A percentile compares a stretch with the other conserved stretches of the same genome.
Evolutionary conservation across 2,329 filamentous ascomycete species (phyloP).

Genomic region (Laburnicola sp.): DNA sequence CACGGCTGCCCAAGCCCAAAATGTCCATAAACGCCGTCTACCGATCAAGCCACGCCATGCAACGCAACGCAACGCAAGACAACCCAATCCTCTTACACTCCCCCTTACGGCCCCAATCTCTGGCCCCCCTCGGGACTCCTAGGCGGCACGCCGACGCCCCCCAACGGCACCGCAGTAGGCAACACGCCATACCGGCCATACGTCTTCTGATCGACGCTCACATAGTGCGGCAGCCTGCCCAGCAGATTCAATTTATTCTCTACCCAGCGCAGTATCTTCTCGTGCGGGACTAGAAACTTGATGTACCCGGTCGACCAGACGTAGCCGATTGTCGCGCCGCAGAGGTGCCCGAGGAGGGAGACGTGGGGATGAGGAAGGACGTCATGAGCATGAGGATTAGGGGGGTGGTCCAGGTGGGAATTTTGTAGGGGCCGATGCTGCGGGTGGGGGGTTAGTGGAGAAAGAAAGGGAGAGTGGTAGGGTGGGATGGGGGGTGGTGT

Average conservation of each 20-base stretch:
- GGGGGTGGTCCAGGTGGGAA: constrained; percentile 91
- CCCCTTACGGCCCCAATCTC: constrained; percentile 30
- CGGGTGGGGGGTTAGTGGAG: constrained; percentile 24
- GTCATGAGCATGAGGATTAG: constrained; percentile 75
- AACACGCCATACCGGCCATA: constrained; percentile 90
- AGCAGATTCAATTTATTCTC: constrained; percentile 87
- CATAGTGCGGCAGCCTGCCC: constrained; percentile 83
- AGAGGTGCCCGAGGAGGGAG: constrained; percentile 84
- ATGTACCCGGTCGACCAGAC: constrained; percentile 86
- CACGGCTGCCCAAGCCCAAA: neutral
- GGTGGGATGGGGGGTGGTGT: constrained; percentile 15
- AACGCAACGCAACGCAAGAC: no score
- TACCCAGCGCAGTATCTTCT: constrained; percentile 83
- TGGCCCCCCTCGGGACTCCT: constrained; percentile 38
- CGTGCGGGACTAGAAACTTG: constrained; percentile 85
- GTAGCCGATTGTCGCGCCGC: constrained; percentile 82
- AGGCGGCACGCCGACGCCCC: constrained; percentile 17
- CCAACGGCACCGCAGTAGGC: constrained; percentile 52
- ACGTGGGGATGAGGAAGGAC: constrained; percentile 75
- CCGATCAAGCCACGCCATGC: no score
- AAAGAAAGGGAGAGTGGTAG: neutral
- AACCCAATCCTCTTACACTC: neutral
- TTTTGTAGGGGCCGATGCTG: constrained; percentile 64
- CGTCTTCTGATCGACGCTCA: constrained; percentile 93
- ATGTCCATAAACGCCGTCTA: neutral